Base-by-base conservation (phyloP, 23 red algal species). In the Pyropia yezoensis region DNA sequence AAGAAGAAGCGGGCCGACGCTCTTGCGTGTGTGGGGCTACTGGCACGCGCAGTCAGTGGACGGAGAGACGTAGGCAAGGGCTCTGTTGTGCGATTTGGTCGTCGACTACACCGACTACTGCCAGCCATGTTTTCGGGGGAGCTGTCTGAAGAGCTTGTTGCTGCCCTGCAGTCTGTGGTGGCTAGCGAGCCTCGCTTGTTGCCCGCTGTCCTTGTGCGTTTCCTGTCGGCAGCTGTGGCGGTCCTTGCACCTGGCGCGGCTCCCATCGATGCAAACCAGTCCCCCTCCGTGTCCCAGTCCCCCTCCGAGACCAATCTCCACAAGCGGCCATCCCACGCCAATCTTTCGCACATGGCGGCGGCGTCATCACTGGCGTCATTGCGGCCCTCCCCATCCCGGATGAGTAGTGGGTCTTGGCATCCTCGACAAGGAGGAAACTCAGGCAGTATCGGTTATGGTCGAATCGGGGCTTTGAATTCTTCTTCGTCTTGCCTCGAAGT, bases 111-210 rank as follows among this genome's bases (percentile, higher is more conserved):
- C 32, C 23, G 24, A 3, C 54, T 74, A 47, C 39, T 47, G 39
- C 39, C 39, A 47, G 39, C 39, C 4, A 47, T 47, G 54, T 74
- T 74, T 63, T 56, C 69, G 2, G 34, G 24, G 54, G 49, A 27
- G 18, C 70, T 83, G 51, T 62, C 50, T 0, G 24, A 20, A 8
- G 30, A 23, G 58, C 49, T 83, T 4, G 78, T 83, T 16, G 70
- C 49, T 18, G 33, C 78, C 21, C 52, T 83, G 29, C 52, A 83
- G 25, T n/a, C 53, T 19, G 28, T 83, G 18, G 16, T 22, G n/a
- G 39, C 45, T 13, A 63, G 70, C 15, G 56, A 71, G 55, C 78
- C 78, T 1, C 21, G 26, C 6, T 24, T 83, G 1, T 19, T 34
- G 20, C 28, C 54, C 1, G 23, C 54, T 18, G 33, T 83, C 62